Conservation (phyloP, 2,329 filamentous ascomycete genomes). For the Beauveria scarabaeidicola region DNA sequence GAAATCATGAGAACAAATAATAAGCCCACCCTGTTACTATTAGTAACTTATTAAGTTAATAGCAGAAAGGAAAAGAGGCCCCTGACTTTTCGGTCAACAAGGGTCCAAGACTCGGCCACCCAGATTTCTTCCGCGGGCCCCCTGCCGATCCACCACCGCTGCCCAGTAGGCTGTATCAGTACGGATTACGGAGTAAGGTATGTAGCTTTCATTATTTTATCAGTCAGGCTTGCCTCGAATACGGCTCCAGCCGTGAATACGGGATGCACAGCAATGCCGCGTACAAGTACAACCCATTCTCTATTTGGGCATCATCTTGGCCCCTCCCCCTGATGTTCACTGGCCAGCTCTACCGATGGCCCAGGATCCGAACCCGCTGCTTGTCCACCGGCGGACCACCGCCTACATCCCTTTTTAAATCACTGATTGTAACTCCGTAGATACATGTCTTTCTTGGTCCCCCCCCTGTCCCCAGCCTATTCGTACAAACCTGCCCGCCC, state of each 20-base stretch:
- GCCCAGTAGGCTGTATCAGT: background rate
- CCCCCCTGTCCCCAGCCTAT: background rate
- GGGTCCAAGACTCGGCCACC: background rate
- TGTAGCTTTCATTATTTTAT: background rate
- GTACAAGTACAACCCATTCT: background rate
- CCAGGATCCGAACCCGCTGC: background rate
- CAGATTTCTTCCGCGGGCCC: background rate
- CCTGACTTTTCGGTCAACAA: background rate
- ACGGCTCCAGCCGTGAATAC: conserved; percentile 1
- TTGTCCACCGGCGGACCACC: background rate
- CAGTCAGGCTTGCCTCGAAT: background rate
- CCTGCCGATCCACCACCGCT: conserved; percentile 1
- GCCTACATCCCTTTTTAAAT: no score
- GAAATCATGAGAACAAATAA: background rate
- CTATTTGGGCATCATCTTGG: background rate
- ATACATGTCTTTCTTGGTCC: background rate
- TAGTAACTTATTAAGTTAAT: no score
- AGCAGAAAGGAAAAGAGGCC: background rate
- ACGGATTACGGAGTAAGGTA: background rate
- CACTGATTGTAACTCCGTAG: no score
- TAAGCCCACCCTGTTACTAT: background rate
- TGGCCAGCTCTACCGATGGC: background rate
- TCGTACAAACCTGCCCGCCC: no score
- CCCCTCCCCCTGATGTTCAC: background rate
- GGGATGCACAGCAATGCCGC: background rate